phyloP scores from a whole-genome alignment of 2,329 filamentous ascomycete species.

The Cordyceps farinosa region DNA sequence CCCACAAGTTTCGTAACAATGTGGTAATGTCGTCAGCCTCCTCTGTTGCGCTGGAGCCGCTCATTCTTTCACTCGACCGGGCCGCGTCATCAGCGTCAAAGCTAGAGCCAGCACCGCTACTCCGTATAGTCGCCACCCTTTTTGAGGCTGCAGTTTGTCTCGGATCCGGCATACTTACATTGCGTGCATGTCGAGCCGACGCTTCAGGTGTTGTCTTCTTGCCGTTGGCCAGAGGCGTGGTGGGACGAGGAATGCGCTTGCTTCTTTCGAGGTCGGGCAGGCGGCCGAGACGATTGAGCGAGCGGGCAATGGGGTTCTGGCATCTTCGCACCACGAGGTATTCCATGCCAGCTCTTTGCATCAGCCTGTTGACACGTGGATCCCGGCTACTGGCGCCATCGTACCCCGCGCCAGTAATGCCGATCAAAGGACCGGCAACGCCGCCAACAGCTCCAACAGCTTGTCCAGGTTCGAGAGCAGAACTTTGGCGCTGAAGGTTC shows the following conservation, averaged over 20 bases:
- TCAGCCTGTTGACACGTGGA: conserved; percentile 59
- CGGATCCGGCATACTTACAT: conserved; percentile 37
- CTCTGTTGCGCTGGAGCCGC: conserved; percentile 48
- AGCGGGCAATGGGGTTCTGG: conserved; percentile 66
- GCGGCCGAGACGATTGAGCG: conserved; percentile 45
- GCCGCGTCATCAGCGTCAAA: conserved; percentile 45
- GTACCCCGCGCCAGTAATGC: conserved; percentile 52
- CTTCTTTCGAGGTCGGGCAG: conserved; percentile 51
- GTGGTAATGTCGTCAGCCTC: conserved; percentile 50
- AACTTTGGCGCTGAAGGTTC: conserved; percentile 69
- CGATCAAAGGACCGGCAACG: conserved; percentile 45
- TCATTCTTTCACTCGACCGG: conserved; percentile 41
- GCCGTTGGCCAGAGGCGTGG: conserved; percentile 36
- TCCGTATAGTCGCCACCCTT: conserved; percentile 35
- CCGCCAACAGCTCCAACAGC: conserved; percentile 33
- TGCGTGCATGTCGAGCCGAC: conserved; percentile 35
- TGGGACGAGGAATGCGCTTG: conserved; percentile 44
- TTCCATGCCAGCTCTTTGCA: conserved; percentile 68
- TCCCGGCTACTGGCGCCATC: conserved; percentile 51
- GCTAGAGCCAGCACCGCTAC: conserved; percentile 41
- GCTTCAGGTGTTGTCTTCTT: conserved; percentile 30
- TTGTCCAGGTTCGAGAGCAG: conserved; percentile 64
- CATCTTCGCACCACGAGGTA: conserved; percentile 71
- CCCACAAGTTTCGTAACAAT: conserved; percentile 58
- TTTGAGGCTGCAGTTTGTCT: conserved; percentile 30